Percentiles rank a stretch among this genome's conserved stretches.
These are phyloP conservation scores for Aspergillus quadrilineatus DNA, from an alignment of 2,329 filamentous ascomycete genomes.

Conservation along the genomic window DNA sequence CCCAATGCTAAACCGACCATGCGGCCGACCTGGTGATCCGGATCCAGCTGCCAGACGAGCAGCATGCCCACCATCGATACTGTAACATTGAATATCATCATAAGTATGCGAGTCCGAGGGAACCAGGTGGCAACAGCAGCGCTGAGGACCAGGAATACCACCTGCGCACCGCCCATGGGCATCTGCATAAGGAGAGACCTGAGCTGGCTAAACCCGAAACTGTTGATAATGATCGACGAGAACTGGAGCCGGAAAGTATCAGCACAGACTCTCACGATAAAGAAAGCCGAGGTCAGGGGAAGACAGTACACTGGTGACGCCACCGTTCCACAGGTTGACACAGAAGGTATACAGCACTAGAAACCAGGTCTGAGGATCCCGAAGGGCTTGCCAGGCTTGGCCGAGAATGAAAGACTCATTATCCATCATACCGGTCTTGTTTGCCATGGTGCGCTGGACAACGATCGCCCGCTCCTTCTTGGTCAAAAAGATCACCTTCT, in stretches of 20 bases:
- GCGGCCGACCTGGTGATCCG: constrained; percentile 26
- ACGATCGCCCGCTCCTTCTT: constrained; percentile 48
- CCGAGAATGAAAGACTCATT: constrained; percentile 43
- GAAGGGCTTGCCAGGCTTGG: constrained; percentile 39
- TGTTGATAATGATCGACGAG: constrained; percentile 35
- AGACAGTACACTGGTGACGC: constrained; percentile 29
- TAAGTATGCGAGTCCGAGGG: constrained; percentile 28
- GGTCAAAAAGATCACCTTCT: constrained; percentile 44
- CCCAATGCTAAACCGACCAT: constrained; percentile 33
- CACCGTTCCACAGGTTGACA: constrained; percentile 36
- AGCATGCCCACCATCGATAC: constrained; percentile 34
- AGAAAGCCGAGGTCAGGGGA: no score
- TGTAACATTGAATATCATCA: constrained; percentile 35
- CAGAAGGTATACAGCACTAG: constrained; percentile 33
- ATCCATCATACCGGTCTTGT: constrained; percentile 56
- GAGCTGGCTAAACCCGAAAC: constrained; percentile 41
- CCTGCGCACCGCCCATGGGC: constrained; percentile 34
- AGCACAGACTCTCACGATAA: no score
- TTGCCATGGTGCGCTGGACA: constrained; percentile 52
- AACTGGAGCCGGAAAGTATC: constrained; percentile 21
- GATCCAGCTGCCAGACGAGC: constrained; percentile 32
- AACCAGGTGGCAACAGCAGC: constrained; percentile 30
- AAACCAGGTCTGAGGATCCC: constrained; percentile 35
- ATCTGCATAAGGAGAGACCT: constrained; percentile 22
- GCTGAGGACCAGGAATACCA: constrained; percentile 34